Evolutionary conservation across 352 stramenopile species (phyloP).

Genomic region (Globisporangium rhizosaccharum): DNA sequence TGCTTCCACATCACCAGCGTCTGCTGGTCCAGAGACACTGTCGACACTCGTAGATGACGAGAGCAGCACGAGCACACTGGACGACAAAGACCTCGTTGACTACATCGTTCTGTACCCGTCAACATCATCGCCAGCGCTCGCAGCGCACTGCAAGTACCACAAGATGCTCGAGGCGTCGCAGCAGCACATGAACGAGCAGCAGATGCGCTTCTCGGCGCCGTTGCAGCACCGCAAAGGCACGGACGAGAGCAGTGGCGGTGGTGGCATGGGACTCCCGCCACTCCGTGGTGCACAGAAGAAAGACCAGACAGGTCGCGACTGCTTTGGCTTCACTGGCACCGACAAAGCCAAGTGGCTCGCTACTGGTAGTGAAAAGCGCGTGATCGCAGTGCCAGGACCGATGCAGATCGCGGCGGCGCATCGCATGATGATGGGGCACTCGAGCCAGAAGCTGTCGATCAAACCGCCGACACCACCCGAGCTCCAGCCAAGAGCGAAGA

Average conservation of each 20-base stretch:
- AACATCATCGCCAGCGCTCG: slow-evolving; percentile 18
- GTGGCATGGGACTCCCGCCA: slow-evolving; percentile 31
- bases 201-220: slow-evolving; percentile 73
- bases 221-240: slow-evolving; percentile 59
- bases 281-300: slow-evolving; percentile 55
- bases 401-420: slow-evolving; percentile 75
- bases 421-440: slow-evolving; percentile 79
- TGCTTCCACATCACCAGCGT: background rate
- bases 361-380: slow-evolving; percentile 45
- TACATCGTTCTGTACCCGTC: slow-evolving; percentile 66
- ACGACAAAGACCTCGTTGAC: slow-evolving; percentile 49
- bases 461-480: slow-evolving; percentile 70
- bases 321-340: slow-evolving; percentile 74
- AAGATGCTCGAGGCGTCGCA: slow-evolving; percentile 81
- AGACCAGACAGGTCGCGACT: slow-evolving; percentile 46
- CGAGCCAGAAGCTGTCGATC: slow-evolving; percentile 74
- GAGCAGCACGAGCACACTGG: background rate
- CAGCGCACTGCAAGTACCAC: slow-evolving; percentile 51
- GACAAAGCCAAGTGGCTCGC: slow-evolving; percentile 64
- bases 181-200: slow-evolving; percentile 72
- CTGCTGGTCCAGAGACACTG: background rate
- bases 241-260: slow-evolving; percentile 16
- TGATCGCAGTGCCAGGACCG: slow-evolving; percentile 49
- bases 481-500: slow-evolving; percentile 27
- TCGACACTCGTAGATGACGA: background rate